Conservation (phyloP, 1,284 basidiomycete genomes). For the Ceratobasidium sp. region DNA sequence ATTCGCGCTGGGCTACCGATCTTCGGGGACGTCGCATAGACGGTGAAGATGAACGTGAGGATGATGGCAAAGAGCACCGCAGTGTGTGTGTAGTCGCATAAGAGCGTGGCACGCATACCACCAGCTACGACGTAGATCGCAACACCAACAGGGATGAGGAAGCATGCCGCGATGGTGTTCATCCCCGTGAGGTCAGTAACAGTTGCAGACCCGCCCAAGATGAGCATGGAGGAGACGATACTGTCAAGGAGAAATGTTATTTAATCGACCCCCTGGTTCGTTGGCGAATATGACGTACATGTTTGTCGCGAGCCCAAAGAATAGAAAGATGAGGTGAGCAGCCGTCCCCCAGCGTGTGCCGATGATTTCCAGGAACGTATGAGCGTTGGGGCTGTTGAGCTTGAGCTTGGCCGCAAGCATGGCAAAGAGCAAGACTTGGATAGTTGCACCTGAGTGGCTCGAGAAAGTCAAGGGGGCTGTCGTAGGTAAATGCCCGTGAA, state of each 20-base stretch:
- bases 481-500: neutral
- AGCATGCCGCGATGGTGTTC: slow-evolving; percentile 71
- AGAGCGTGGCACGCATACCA: slow-evolving; percentile 63
- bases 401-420: slow-evolving; percentile 65
- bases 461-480: neutral
- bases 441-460: slow-evolving; percentile 56
- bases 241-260: slow-evolving; percentile 61
- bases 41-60: slow-evolving; percentile 72
- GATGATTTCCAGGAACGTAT: slow-evolving; percentile 76
- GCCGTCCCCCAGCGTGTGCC: slow-evolving; percentile 66
- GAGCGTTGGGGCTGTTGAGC: slow-evolving; percentile 69
- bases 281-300: slow-evolving; percentile 35
- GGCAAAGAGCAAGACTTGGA: slow-evolving; percentile 65
- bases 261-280: slow-evolving; percentile 4
- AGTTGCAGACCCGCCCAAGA: slow-evolving; percentile 72
- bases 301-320: slow-evolving; percentile 63
- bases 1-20: slow-evolving; percentile 67
- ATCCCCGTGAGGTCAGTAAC: slow-evolving; percentile 69
- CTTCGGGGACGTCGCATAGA: slow-evolving; percentile 75
- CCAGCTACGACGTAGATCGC: slow-evolving; percentile 66
- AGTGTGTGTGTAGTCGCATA: slow-evolving; percentile 77
- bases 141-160: slow-evolving; percentile 70
- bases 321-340: slow-evolving; percentile 73
- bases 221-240: slow-evolving; percentile 72
- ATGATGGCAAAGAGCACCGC: slow-evolving; percentile 85